Evolutionary conservation across 805 yeast species (phyloP).

Genomic region (Metschnikowia shivogae): DNA sequence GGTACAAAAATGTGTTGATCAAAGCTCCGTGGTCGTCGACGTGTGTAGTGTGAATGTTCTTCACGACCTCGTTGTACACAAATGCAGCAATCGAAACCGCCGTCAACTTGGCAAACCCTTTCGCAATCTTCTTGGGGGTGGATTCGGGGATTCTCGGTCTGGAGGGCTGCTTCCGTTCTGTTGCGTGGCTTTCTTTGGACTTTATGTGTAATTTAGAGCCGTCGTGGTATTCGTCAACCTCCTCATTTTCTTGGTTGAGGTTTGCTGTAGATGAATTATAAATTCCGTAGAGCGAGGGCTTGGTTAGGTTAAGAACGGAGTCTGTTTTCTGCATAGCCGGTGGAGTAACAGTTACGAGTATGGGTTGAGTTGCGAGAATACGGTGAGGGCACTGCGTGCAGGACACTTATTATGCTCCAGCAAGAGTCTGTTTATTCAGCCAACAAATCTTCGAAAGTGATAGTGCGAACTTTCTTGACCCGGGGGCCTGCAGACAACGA

Average conservation of each 20-base stretch:
- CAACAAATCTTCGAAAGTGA: not conserved
- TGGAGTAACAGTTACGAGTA: not conserved
- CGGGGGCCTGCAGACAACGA: not conserved
- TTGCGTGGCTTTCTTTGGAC: slow-evolving; percentile 12
- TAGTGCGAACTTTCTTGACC: not conserved
- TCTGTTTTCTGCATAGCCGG: slow-evolving; percentile 18
- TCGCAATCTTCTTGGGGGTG: not conserved
- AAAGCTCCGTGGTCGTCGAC: slow-evolving; percentile 39
- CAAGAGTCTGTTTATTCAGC: not conserved
- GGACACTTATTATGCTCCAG: not conserved
- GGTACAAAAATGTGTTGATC: slow-evolving; percentile 35
- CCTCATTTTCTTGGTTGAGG: slow-evolving; percentile 27
- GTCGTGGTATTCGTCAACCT: slow-evolving; percentile 19
- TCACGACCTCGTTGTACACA: slow-evolving; percentile 49
- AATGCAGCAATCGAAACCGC: slow-evolving; percentile 45
- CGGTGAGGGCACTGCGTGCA: slow-evolving; percentile 2
- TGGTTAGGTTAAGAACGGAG: slow-evolving; percentile 46
- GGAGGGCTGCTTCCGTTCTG: not conserved
- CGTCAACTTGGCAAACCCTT: slow-evolving; percentile 16
- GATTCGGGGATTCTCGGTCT: not conserved
- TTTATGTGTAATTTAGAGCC: slow-evolving; percentile 17
- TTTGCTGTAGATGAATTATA: slow-evolving; percentile 42
- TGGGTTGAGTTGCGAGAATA: not conserved
- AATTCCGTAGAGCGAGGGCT: slow-evolving; percentile 48
- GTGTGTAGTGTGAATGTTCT: slow-evolving; percentile 49